phyloP scores from a whole-genome alignment of 2,329 filamentous ascomycete genomes.

The Endocalyx cinctus region DNA sequence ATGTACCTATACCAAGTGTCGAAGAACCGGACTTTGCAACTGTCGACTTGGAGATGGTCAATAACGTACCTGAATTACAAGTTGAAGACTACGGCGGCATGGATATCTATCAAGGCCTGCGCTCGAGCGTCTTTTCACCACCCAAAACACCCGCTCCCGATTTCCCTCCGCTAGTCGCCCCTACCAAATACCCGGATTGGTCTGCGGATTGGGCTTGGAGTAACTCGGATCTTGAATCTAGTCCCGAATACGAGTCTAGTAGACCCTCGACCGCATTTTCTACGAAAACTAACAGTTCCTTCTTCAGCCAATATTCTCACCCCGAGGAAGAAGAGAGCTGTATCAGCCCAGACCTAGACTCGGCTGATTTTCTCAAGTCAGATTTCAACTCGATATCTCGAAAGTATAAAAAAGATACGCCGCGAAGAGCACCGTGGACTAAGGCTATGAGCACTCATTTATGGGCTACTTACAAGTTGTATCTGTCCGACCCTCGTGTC shows the following conservation, averaged over 20 bases:
- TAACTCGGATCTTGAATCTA: conserved; percentile 49
- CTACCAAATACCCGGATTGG: conserved; percentile 53
- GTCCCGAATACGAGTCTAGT: conserved; percentile 54
- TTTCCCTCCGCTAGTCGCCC: conserved; percentile 37
- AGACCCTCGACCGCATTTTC: conserved; percentile 57
- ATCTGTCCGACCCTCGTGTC: conserved; percentile 62
- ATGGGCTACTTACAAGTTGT: conserved; percentile 61
- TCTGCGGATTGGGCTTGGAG: conserved; percentile 53
- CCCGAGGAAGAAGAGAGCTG: conserved; percentile 53
- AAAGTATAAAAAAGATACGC: conserved; percentile 19
- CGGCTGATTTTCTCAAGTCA: conserved; percentile 24
- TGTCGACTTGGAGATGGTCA: conserved; percentile 39
- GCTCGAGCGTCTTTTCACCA: conserved; percentile 42
- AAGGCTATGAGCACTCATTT: conserved; percentile 61
- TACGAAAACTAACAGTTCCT: conserved; percentile 52
- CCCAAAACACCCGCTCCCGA: conserved; percentile 57
- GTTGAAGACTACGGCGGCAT: conserved; percentile 28
- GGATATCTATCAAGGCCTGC: conserved; percentile 28
- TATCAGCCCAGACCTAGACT: conserved; percentile 45
- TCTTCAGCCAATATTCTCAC: conserved; percentile 53
- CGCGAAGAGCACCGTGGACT: conserved; percentile 57
- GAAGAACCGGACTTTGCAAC: conserved; percentile 46
- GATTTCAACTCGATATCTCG: conserved; percentile 7
- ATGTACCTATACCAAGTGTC: conserved; percentile 61
- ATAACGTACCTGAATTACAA: conserved; percentile 31